Percentiles rank a stretch among this genome's conserved stretches.
phyloP scores from a whole-genome alignment of 257 asterid genomes.

The Nicotiana knightiana region DNA sequence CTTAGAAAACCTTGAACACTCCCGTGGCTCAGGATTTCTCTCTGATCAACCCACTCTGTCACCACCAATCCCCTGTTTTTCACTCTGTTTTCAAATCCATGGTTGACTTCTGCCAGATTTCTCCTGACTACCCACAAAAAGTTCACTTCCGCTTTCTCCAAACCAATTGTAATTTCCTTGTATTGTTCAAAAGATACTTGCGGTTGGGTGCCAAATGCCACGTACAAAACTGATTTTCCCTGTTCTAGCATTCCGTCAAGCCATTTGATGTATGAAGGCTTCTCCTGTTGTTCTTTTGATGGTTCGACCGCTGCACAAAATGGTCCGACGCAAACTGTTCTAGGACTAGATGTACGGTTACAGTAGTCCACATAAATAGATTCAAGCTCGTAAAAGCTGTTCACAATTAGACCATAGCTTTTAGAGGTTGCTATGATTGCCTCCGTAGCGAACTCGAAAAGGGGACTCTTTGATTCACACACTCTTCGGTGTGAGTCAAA shows the following conservation, averaged over 20 bases:
- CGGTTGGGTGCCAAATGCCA: conserved; percentile 81
- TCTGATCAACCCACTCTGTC: conserved; percentile 69
- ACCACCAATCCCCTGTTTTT: conserved; percentile 46
- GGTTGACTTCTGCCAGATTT: neutral
- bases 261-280: conserved; percentile 48
- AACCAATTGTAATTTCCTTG: conserved; percentile 40
- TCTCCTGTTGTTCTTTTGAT: neutral
- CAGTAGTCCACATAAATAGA: conserved; percentile 22
- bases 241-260: conserved; percentile 34
- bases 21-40: conserved; percentile 41
- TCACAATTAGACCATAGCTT: conserved; percentile 50
- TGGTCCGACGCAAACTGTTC: conserved; percentile 50
- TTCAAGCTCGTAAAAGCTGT: conserved; percentile 59
- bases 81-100: conserved; percentile 28
- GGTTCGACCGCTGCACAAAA: conserved; percentile 34
- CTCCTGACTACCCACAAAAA: conserved; percentile 58
- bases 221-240: conserved; percentile 38
- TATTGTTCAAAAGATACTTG: conserved; percentile 37
- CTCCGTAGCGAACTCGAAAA: conserved; percentile 26
- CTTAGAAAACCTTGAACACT: conserved; percentile 53
- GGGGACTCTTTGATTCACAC: conserved; percentile 28
- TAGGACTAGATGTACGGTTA: neutral
- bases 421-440: neutral
- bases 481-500: conserved; percentile 25
- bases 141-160: conserved; percentile 38